Conservation (phyloP, 257 asterid species). For the Lavandula angustifolia region DNA sequence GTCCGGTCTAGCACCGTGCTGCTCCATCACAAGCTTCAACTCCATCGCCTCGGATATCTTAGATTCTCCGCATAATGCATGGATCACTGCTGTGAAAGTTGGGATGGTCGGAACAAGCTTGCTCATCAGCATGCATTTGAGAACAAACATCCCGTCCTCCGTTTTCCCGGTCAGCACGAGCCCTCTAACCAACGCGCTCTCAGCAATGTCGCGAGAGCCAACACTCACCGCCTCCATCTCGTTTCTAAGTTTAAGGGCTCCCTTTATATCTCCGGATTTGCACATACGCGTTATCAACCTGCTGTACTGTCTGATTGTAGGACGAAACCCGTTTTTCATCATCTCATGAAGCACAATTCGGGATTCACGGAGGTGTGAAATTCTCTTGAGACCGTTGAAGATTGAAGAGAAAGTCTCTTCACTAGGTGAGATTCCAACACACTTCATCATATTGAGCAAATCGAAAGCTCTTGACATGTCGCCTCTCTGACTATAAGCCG, state of each 20-base stretch:
- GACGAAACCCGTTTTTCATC: constrained; percentile 57
- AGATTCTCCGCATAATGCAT: constrained; percentile 63
- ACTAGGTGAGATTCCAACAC: constrained; percentile 48
- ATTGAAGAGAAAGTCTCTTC: constrained; percentile 55
- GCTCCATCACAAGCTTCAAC: constrained; percentile 64
- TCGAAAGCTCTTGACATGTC: constrained; percentile 64
- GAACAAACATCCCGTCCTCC: constrained; percentile 62
- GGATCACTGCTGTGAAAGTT: constrained; percentile 77
- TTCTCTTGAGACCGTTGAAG: constrained; percentile 64
- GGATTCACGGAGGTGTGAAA: constrained; percentile 47
- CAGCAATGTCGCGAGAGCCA: constrained; percentile 47
- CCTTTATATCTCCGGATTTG: constrained; percentile 60
- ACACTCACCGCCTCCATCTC: constrained; percentile 59
- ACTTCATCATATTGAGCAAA: constrained; percentile 58
- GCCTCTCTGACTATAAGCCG: constrained; percentile 52
- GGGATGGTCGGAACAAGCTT: constrained; percentile 60
- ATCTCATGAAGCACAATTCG: constrained; percentile 50
- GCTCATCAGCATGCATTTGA: constrained; percentile 63
- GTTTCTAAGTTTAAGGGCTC: constrained; percentile 60
- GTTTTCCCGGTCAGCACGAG: constrained; percentile 63
- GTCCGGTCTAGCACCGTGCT: constrained; percentile 64
- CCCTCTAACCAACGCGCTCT: constrained; percentile 81
- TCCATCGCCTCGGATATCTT: constrained; percentile 56
- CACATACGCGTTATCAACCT: constrained; percentile 69
- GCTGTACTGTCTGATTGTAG: constrained; percentile 63